Percentiles rank a stretch among this genome's conserved stretches.
Evolutionary conservation across 495 filamentous ascomycete species (phyloP).

Genomic region (Penicillium angulare): DNA sequence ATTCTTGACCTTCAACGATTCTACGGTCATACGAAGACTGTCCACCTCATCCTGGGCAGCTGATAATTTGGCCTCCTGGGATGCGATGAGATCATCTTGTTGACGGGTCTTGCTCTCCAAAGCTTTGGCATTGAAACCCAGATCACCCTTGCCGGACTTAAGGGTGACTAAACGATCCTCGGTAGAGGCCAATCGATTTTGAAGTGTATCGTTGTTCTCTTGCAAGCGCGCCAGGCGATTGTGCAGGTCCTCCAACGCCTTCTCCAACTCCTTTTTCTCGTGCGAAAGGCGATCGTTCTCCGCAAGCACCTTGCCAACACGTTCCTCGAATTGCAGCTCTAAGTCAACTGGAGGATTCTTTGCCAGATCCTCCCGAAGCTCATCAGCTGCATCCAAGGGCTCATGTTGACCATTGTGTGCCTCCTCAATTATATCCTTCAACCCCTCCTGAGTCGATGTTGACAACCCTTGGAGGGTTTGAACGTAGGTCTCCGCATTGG

Average conservation of each 20-base stretch:
- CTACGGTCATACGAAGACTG: conserved; percentile 40
- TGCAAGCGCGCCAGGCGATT: conserved; percentile 57
- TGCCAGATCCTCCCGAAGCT: conserved; percentile 33
- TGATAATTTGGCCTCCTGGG: conserved; percentile 55
- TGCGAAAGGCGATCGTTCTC: conserved; percentile 49
- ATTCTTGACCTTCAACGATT: conserved; percentile 42
- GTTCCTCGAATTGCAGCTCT: conserved; percentile 54
- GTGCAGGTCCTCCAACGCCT: conserved; percentile 52
- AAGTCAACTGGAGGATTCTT: conserved; percentile 42
- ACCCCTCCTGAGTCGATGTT: conserved; percentile 41
- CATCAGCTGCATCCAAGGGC: conserved; percentile 33
- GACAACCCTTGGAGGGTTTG: conserved; percentile 49
- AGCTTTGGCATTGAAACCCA: conserved; percentile 44
- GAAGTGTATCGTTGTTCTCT: conserved; percentile 54
- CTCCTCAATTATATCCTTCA: conserved; percentile 52
- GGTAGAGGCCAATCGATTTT: conserved; percentile 44
- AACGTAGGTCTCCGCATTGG: conserved; percentile 54
- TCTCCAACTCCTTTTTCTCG: conserved; percentile 52
- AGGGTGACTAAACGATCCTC: conserved; percentile 47
- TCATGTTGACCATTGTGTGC: conserved; percentile 43
- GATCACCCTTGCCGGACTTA: conserved; percentile 44
- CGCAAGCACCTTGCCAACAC: conserved; percentile 50
- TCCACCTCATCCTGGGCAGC: conserved; percentile 43
- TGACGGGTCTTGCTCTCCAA: conserved; percentile 48
- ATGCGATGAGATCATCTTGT: conserved; percentile 56